Evolutionary conservation across 495 filamentous ascomycete genomes (phyloP).

Genomic region (Penicillium argentinense): DNA sequence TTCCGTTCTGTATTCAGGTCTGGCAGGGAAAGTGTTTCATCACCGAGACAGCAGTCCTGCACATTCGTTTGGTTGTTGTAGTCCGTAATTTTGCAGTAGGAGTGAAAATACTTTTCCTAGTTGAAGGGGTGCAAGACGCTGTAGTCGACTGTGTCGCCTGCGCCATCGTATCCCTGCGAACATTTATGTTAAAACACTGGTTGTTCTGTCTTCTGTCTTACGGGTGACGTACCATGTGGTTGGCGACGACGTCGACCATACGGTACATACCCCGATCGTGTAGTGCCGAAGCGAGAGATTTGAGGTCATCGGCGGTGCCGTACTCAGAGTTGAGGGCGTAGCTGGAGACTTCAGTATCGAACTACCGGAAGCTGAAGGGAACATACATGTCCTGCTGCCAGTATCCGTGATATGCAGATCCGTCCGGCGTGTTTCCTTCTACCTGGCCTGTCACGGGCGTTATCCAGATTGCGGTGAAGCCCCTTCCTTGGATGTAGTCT

Average conservation of each 20-base stretch:
- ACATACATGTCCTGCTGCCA: constrained; percentile 67
- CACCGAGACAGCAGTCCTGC: constrained; percentile 64
- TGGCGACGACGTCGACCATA: constrained; percentile 79
- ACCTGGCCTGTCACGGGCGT: constrained; percentile 71
- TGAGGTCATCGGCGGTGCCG: constrained; percentile 65
- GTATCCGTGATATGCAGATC: constrained; percentile 70
- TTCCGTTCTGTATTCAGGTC: constrained; percentile 66
- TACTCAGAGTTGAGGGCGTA: constrained; percentile 64
- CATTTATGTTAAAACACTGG: too few relatives aligned
- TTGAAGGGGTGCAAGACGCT: constrained; percentile 65
- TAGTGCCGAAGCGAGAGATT: constrained; percentile 55
- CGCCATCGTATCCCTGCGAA: constrained; percentile 54
- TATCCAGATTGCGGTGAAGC: constrained; percentile 84
- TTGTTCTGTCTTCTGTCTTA: too few relatives aligned
- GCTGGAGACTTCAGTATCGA: too few relatives aligned
- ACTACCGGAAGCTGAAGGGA: too few relatives aligned
- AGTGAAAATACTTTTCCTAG: constrained; percentile 62
- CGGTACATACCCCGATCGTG: constrained; percentile 67
- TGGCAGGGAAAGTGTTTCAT: constrained; percentile 59
- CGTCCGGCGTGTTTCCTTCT: constrained; percentile 47
- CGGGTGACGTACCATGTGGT: constrained; percentile 59
- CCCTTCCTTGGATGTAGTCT: constrained; percentile 68
- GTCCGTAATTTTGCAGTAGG: constrained; percentile 61
- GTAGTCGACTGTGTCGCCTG: constrained; percentile 57
- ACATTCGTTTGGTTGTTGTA: constrained; percentile 55